Conservation (phyloP, 305 asterid species). For the Salvia sclarea region DNA sequence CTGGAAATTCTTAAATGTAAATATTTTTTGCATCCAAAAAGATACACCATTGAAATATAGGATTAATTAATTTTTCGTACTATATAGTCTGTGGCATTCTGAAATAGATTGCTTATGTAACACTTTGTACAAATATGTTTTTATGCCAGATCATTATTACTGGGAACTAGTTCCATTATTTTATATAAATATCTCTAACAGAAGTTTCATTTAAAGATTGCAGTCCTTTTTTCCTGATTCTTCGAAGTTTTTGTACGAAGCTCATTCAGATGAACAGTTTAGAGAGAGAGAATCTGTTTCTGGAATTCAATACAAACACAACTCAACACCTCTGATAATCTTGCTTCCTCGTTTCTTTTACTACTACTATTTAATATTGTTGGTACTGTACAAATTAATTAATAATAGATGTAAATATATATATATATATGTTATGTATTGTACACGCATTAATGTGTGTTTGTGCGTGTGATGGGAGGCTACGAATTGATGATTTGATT, state of each 20-base stretch:
- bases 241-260: conserved; percentile 15
- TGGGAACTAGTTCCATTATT: not conserved
- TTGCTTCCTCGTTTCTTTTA: conserved; percentile 14
- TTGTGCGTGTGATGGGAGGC: conserved; percentile 29
- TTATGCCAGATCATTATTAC: not conserved
- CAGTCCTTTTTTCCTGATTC: conserved; percentile 9
- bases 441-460: conserved; percentile 16
- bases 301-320: no score
- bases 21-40: no score
- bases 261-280: conserved; percentile 5
- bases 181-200: conserved; percentile 5
- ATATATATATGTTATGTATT: no score
- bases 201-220: conserved; percentile 30
- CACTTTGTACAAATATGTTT: not conserved
- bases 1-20: no score
- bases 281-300: conserved; percentile 1
- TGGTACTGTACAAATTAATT: not conserved
- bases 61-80: not conserved
- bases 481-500: conserved; percentile 36
- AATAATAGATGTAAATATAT: no score
- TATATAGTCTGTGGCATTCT: not conserved
- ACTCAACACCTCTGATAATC: conserved; percentile 5
- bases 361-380: conserved; percentile 12
- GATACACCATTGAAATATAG: no score
- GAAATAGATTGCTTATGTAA: not conserved